A percentile compares a stretch with the other conserved stretches of the same genome.
Conservation (phyloP, 805 yeast genomes). For the Torulaspora gathmanii region DNA sequence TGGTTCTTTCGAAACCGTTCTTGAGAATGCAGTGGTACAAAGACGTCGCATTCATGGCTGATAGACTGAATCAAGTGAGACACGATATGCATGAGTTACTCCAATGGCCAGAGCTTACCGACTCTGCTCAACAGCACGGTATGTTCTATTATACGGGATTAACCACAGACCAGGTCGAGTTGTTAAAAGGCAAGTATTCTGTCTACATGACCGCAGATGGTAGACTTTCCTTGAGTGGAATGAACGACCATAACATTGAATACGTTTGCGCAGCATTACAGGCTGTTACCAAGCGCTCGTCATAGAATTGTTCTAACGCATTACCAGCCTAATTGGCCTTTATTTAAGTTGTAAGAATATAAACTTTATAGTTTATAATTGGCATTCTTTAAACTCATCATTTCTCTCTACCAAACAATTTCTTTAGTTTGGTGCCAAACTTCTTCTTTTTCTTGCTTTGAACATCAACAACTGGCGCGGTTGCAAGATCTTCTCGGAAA, state of each 20-base stretch:
- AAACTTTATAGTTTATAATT: neutral
- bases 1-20: slow-evolving; percentile 56
- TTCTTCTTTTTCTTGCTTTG: slow-evolving; percentile 29
- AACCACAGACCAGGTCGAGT: slow-evolving; percentile 60
- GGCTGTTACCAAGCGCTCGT: slow-evolving; percentile 3
- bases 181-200: slow-evolving; percentile 63
- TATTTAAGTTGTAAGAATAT: neutral
- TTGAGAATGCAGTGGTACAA: slow-evolving; percentile 70
- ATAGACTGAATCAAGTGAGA: slow-evolving; percentile 73
- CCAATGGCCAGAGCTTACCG: slow-evolving; percentile 79
- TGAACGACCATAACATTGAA: slow-evolving; percentile 74
- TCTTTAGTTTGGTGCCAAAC: slow-evolving; percentile 39
- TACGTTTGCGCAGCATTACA: slow-evolving; percentile 35
- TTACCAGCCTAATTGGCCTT: neutral
- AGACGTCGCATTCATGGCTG: slow-evolving; percentile 75
- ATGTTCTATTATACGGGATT: slow-evolving; percentile 95
- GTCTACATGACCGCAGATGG: slow-evolving; percentile 89
- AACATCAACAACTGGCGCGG: neutral
- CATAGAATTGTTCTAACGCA: neutral
- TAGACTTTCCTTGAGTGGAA: slow-evolving; percentile 85
- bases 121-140: slow-evolving; percentile 65
- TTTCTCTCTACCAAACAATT: slow-evolving; percentile 39
- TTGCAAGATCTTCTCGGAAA: slow-evolving; percentile 3
- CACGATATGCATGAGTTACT: slow-evolving; percentile 54
- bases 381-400: slow-evolving; percentile 1